Percentiles rank a stretch among this genome's conserved stretches.
Conservation (phyloP, 805 yeast genomes). For the Schwanniomyces yamadae region DNA sequence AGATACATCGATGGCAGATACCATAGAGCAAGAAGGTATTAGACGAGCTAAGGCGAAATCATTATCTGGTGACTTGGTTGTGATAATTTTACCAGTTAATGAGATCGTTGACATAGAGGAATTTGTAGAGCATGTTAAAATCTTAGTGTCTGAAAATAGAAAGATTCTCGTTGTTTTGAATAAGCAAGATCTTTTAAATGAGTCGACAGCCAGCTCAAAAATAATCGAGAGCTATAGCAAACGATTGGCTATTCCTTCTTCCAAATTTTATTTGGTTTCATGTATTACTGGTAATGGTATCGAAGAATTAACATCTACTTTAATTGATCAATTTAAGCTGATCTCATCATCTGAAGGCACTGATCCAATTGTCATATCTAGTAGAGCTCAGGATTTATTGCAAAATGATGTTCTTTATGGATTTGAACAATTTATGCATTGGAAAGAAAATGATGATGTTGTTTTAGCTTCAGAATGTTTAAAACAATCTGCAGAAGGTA, state of each 20-base stretch:
- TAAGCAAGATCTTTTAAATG: slow-evolving; percentile 52
- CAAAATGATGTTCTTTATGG: slow-evolving; percentile 76
- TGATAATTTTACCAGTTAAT: slow-evolving; percentile 63
- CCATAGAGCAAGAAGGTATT: slow-evolving; percentile 79
- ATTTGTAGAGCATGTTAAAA: slow-evolving; percentile 37
- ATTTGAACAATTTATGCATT: slow-evolving; percentile 57
- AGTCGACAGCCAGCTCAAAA: not conserved
- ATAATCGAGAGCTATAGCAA: slow-evolving; percentile 5
- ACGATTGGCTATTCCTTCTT: slow-evolving; percentile 12
- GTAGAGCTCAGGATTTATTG: slow-evolving; percentile 72
- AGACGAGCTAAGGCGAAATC: slow-evolving; percentile 67
- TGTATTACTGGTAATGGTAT: slow-evolving; percentile 63
- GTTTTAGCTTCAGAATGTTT: slow-evolving; percentile 80
- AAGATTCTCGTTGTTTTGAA: slow-evolving; percentile 51
- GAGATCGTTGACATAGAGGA: slow-evolving; percentile 28
- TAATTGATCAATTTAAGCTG: slow-evolving; percentile 48
- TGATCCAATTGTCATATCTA: slow-evolving; percentile 72
- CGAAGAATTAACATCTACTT: slow-evolving; percentile 34
- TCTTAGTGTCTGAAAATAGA: slow-evolving; percentile 25
- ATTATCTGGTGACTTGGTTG: slow-evolving; percentile 58
- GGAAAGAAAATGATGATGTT: slow-evolving; percentile 59
- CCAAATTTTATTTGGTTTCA: slow-evolving; percentile 45
- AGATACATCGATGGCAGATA: slow-evolving; percentile 43
- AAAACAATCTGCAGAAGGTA: slow-evolving; percentile 73
- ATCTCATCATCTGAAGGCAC: slow-evolving; percentile 50